A percentile compares a stretch with the other conserved stretches of the same genome.
Evolutionary conservation across 768 basidiomycete species (phyloP).

Genomic region (Tricholoma terreum): DNA sequence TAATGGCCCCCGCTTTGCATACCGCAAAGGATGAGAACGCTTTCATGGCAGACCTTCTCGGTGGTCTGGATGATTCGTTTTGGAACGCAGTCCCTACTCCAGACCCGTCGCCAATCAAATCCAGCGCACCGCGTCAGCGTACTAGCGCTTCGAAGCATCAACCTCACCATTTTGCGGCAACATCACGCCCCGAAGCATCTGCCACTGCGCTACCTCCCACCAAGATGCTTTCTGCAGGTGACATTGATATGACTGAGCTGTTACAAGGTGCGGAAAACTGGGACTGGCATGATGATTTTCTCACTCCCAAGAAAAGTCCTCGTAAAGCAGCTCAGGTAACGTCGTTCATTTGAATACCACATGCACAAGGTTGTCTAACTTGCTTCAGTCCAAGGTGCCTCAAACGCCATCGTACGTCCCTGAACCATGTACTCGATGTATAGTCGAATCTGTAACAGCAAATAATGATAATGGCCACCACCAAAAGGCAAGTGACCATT

Average conservation of each 20-base stretch:
- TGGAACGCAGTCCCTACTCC: constrained; percentile 43
- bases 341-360: neutral
- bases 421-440: constrained; percentile 52
- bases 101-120: constrained; percentile 27
- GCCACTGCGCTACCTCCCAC: constrained; percentile 17
- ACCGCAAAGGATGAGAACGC: constrained; percentile 49
- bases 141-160: constrained; percentile 18
- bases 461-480: constrained; percentile 24
- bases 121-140: neutral
- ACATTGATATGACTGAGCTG: constrained; percentile 46
- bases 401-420: constrained; percentile 24
- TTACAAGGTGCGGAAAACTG: constrained; percentile 68
- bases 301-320: constrained; percentile 48
- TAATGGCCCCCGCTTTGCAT: constrained; percentile 34
- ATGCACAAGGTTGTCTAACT: constrained; percentile 1
- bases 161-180: constrained; percentile 3
- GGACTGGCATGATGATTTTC: constrained; percentile 62
- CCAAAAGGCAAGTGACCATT: constrained; percentile 38
- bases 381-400: constrained; percentile 5
- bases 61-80: constrained; percentile 46
- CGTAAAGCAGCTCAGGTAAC: constrained; percentile 24
- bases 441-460: constrained; percentile 46
- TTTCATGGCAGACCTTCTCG: constrained; percentile 44
- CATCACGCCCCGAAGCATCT: constrained; percentile 2
- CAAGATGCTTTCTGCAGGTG: constrained; percentile 22